phyloP scores from a whole-genome alignment of 2,329 filamentous ascomycete genomes.

The Trichoderma asperellum region DNA sequence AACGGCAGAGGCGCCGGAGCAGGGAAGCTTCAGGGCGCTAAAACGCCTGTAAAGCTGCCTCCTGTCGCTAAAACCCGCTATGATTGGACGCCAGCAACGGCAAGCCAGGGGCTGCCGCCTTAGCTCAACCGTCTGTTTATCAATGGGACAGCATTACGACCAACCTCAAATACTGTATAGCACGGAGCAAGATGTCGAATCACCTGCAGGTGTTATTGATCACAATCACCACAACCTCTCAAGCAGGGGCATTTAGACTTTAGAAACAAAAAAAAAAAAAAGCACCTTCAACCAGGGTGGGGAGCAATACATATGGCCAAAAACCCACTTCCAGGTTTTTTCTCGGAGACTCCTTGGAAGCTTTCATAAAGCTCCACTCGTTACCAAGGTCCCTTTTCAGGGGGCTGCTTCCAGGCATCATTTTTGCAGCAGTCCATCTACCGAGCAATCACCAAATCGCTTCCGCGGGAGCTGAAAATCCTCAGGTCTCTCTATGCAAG shows the following conservation, averaged over 20 bases:
- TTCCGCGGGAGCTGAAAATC: neutral
- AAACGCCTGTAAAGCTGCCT: neutral
- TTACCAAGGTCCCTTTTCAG: neutral
- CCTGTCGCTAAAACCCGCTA: neutral
- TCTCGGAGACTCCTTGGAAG: neutral
- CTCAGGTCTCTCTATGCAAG: neutral
- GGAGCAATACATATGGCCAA: neutral
- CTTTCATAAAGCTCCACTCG: conserved; percentile 6
- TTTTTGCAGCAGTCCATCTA: neutral
- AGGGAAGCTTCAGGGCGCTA: conserved; percentile 18
- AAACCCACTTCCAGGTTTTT: neutral
- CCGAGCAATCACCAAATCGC: conserved; percentile 2
- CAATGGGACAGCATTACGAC: neutral
- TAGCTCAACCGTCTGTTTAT: neutral
- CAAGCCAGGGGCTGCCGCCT: neutral
- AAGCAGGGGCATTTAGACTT: neutral
- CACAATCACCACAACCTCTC: neutral
- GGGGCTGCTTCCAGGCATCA: neutral
- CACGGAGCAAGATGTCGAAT: neutral
- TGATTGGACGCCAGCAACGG: neutral
- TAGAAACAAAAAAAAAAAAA: neutral
- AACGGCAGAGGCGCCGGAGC: neutral
- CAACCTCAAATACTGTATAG: neutral
- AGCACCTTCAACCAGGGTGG: neutral
- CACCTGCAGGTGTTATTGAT: neutral